Evolutionary conservation across 2,329 filamentous ascomycete species (phyloP), one percentile per base, ranked within the genome.

Genomic region (Coniochaeta sp.): DNA sequence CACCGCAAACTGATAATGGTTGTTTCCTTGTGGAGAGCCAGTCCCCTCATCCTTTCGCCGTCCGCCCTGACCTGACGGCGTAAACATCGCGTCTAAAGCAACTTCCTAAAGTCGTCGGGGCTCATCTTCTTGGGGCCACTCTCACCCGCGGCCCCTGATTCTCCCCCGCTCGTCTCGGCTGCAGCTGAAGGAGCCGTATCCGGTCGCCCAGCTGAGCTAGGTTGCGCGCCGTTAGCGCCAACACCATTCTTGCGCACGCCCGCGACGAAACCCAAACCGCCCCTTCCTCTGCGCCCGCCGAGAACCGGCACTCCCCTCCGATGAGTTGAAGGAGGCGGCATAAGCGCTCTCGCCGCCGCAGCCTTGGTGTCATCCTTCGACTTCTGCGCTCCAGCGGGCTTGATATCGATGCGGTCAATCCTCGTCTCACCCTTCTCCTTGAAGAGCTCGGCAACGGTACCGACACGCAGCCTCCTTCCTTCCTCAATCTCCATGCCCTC

Each of bases 401-500:
- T 74, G 26, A 79, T 72, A 63, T 76, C 74, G 24, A 79, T 72
- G 11, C 72, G 72, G 63, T 78, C 75, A n/a, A 72, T 72, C 58
- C 73, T 75, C 36, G 74, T 72, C 64, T 79, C 78, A 1, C 72
- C 76, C 65, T 79, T 83, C 58, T 79, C 73, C 26, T 76, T 75
- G 60, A 83, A 81, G 28, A 89, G 72, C 61, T 87, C 82, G 16
- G 79, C 77, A 24, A 81, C 69, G 3, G 77, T 76, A 8, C 84
- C 86, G 0, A 80, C 83, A 17, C 78, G 79, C 26, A 89, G 73
- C 60, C 75, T 68, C 61, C 62, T 81, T 38, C 77, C 75, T 3
- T 79, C 81, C 55, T 77, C 80, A 52, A 88, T 80, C 57, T 84
- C 79, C 58, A 78, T 68, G 6, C 82, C 82, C 50, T 85, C 79